Evolutionary conservation across 73 alveolate species (phyloP).

Genomic region (Paramecium pentaurelia): DNA sequence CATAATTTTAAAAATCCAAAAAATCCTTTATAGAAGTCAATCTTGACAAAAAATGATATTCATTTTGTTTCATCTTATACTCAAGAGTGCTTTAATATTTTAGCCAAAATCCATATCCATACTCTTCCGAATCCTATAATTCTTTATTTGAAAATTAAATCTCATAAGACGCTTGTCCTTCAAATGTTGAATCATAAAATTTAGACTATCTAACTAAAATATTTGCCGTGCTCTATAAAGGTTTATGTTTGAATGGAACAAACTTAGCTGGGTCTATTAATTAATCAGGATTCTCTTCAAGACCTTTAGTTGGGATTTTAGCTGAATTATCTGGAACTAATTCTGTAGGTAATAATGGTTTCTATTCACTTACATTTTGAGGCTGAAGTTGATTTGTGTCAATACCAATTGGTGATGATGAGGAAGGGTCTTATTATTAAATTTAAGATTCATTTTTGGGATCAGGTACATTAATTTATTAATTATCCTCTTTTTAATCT

Average conservation of each 20-base stretch:
- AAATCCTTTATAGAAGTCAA: background rate
- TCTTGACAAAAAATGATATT: background rate
- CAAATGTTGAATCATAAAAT: constrained; percentile 8
- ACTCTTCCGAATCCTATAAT: constrained; percentile 21
- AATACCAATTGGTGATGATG: background rate
- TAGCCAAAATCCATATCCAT: constrained; percentile 49
- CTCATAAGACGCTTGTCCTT: background rate
- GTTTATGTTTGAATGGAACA: constrained; percentile 10
- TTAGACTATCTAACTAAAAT: background rate
- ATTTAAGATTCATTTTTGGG: background rate
- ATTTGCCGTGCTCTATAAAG: background rate
- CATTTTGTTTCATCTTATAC: background rate
- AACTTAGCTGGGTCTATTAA: constrained; percentile 22
- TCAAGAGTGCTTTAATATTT: background rate
- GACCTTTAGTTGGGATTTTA: background rate
- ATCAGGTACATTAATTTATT: background rate
- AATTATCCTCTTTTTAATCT: background rate
- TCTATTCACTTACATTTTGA: background rate
- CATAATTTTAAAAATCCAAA: constrained; percentile 27
- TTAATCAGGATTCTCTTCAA: background rate
- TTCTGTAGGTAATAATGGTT: background rate
- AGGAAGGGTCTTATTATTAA: background rate
- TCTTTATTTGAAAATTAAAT: background rate
- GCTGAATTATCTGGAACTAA: background rate
- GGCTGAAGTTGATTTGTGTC: background rate